Base-by-base conservation (phyloP, 2,329 filamentous ascomycete genomes). In the Stenocarpella maydis region DNA sequence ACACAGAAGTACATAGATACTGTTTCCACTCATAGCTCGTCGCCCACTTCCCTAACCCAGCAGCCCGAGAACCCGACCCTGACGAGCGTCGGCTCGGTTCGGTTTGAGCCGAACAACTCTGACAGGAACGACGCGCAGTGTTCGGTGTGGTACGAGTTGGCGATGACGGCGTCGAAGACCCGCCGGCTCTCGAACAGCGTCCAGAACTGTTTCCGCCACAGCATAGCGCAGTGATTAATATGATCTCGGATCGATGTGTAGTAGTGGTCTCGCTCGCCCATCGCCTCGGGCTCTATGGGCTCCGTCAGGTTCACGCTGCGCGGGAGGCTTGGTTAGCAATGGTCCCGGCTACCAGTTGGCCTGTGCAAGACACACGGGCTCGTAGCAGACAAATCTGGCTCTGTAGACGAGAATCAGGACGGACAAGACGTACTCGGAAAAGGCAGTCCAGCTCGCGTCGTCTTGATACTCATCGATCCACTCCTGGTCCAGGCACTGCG, bases 81-180 rank as follows among this genome's bases (percentile, higher is more conserved):
- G 9, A 68, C 72, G 53, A 68, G 73, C 2, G 71, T 75, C 58
- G 71, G 71, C 50, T 71, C 71, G 14, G 55, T 73, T n/a, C 60
- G 71, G 52, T 71, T 73, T 55, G 58, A 15, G 52, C 74, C 74
- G 31, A 68, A 50, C 24, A 67, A 68, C 41, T 76, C 75, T 49
- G 75, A 71, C 12, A 77, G 72, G 55, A 74, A 76, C 69, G 74
- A 71, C 2, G 75, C 73, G 64, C 75, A 77, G 69, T 77, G 75
- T 39, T 76, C 74, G 3, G 74, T 76, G 52, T 77, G 75, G 14
- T 71, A 74, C 17, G 71, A 71, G 49, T 71, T 74, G 10, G 72
- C 71, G 12, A 75, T 70, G n/a, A 75, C 63, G 9, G 72, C 72
- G 54, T 77, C 75, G 49, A 68, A 68, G 12, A 71, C 68, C 12